A percentile compares a stretch with the other conserved stretches of the same genome.
phyloP scores from a whole-genome alignment of 176 grass and related monocot genomes.

The Neostapfia colusana region DNA sequence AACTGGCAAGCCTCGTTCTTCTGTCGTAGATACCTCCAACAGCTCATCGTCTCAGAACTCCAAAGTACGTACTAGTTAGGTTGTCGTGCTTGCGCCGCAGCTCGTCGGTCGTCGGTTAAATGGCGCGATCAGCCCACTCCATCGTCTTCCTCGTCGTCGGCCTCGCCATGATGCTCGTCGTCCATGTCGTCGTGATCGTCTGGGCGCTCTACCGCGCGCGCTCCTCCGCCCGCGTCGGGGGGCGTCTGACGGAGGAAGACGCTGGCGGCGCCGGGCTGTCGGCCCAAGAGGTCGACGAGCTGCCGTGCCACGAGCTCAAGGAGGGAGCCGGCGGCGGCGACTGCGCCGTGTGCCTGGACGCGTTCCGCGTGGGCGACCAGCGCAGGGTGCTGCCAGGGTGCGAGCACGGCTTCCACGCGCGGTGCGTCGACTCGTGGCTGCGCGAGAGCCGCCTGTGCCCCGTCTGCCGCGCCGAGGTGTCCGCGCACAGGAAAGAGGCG shows the following conservation, averaged over 20 bases:
- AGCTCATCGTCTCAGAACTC: background rate
- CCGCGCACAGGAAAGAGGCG: background rate
- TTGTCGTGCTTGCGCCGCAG: background rate
- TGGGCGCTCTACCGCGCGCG: constrained; percentile 1
- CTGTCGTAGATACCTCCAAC: background rate
- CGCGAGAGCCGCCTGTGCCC: constrained; percentile 44
- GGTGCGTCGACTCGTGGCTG: constrained; percentile 62
- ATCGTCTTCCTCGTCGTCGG: constrained; percentile 7
- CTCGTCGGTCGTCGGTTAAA: background rate
- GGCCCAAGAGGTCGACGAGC: background rate
- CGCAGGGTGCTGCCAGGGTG: constrained; percentile 51
- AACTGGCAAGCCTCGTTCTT: background rate
- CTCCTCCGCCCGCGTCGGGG: background rate
- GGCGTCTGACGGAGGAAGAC: background rate
- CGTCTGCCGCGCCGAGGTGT: constrained; percentile 42
- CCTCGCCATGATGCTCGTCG: background rate
- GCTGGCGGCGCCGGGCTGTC: background rate
- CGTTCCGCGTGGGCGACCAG: constrained; percentile 30
- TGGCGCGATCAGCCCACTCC: background rate
- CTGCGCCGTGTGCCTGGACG: constrained; percentile 53
- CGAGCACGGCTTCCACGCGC: constrained; percentile 55
- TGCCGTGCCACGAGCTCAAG: constrained; percentile 1
- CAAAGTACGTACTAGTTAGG: background rate
- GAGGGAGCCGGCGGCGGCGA: background rate
- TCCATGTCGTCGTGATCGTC: background rate